Evolutionary conservation across 2,329 filamentous ascomycete species (phyloP).

Genomic region (Teratosphaeria destructans): DNA sequence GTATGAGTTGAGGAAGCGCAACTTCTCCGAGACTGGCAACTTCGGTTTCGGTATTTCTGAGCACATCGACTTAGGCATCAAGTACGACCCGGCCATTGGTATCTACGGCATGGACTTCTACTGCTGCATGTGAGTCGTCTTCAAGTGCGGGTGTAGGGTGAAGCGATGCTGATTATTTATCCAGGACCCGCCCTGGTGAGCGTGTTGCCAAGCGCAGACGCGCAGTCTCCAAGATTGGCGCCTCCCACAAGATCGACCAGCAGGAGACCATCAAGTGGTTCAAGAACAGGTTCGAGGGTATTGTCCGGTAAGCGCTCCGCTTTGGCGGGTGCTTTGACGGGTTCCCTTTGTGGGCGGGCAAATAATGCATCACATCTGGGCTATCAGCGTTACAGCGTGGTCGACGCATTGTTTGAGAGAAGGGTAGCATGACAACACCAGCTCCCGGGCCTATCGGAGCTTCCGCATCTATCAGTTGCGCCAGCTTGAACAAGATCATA

Average conservation of each 20-base stretch:
- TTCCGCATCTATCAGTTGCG: slow-evolving; percentile 8
- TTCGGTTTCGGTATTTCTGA: slow-evolving; percentile 99
- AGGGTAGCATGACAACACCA: slow-evolving; percentile 19
- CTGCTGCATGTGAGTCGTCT: slow-evolving; percentile 79
- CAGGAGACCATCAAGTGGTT: slow-evolving; percentile 97
- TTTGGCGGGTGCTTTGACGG: neutral
- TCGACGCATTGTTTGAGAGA: neutral
- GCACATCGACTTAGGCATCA: slow-evolving; percentile 99
- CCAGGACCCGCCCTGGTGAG: slow-evolving; percentile 88
- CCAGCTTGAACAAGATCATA: slow-evolving; percentile 27
- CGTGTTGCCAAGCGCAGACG: slow-evolving; percentile 93
- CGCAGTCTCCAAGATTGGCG: slow-evolving; percentile 74
- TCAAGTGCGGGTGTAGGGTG: neutral
- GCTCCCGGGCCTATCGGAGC: slow-evolving; percentile 27
- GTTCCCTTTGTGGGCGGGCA: neutral
- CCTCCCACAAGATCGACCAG: slow-evolving; percentile 86
- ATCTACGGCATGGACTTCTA: slow-evolving; percentile 99
- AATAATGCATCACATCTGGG: slow-evolving; percentile 3
- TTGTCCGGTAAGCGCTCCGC: slow-evolving; percentile 70
- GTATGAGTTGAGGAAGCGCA: slow-evolving; percentile 98
- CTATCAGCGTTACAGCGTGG: neutral
- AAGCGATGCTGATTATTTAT: slow-evolving; percentile 20
- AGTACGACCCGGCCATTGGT: slow-evolving; percentile 97
- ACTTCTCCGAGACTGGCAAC: slow-evolving; percentile 99
- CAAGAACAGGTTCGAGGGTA: slow-evolving; percentile 93